phyloP scores from a whole-genome alignment of 768 basidiomycete species.

The Sutorius australiensis region DNA sequence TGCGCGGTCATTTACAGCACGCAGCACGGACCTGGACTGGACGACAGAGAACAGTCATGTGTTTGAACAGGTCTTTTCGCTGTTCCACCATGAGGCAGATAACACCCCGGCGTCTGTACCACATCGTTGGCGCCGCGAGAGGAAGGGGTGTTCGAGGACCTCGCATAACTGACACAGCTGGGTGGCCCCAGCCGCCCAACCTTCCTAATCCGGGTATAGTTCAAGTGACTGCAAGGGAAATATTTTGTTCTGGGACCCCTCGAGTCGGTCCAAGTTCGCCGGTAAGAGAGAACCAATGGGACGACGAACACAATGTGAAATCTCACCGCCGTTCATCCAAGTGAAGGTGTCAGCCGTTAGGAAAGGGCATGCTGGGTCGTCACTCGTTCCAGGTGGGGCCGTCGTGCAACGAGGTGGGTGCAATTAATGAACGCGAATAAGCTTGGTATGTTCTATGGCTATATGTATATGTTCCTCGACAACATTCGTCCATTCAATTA shows the following conservation, averaged over 20 bases:
- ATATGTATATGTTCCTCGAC: neutral
- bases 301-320: neutral
- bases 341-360: slow-evolving; percentile 8
- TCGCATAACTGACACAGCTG: neutral
- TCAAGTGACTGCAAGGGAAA: neutral
- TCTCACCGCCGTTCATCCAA: neutral
- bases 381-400: neutral
- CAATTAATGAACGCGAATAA: neutral
- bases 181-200: slow-evolving; percentile 4
- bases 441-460: neutral
- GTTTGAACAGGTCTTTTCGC: neutral
- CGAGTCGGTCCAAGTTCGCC: slow-evolving; percentile 6
- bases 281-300: slow-evolving; percentile 1
- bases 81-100: slow-evolving; percentile 26
- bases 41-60: neutral
- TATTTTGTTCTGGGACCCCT: slow-evolving; percentile 7
- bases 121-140: slow-evolving; percentile 11
- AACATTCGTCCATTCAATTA: neutral
- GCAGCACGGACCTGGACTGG: neutral
- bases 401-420: slow-evolving; percentile 11
- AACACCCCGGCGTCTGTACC: slow-evolving; percentile 28
- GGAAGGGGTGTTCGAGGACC: slow-evolving; percentile 24
- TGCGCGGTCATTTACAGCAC: neutral
- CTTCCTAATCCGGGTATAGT: slow-evolving; percentile 12
- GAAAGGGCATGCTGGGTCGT: slow-evolving; percentile 1